Evolutionary conservation across 345 rosid genomes (phyloP).

Genomic region (Gossypium australe): DNA sequence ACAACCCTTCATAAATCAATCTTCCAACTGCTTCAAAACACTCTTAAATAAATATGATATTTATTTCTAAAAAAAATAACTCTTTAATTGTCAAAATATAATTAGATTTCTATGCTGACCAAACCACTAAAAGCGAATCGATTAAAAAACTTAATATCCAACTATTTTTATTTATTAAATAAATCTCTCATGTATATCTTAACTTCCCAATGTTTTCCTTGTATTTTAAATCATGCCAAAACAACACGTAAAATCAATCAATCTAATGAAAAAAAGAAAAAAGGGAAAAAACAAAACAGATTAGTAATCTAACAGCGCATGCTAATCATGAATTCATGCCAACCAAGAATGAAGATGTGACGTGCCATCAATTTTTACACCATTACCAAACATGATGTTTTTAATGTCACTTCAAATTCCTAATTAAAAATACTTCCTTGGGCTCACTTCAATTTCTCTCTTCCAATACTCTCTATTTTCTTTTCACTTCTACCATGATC

Average conservation of each 20-base stretch:
- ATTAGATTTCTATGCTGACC: too few species aligned
- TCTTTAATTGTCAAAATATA: too few species aligned
- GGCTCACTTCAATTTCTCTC: not conserved
- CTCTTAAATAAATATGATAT: too few species aligned
- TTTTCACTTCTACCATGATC: not conserved
- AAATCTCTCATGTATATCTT: too few species aligned
- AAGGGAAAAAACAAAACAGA: not conserved
- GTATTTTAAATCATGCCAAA: not conserved
- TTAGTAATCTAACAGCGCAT: not conserved
- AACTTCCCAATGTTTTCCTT: not conserved
- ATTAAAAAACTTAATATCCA: fast-evolving
- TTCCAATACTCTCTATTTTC: not conserved
- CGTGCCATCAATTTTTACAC: not conserved
- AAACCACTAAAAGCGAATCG: too few species aligned
- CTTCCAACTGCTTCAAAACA: too few species aligned
- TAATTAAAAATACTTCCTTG: not conserved
- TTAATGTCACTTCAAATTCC: not conserved
- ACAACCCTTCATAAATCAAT: fast-evolving
- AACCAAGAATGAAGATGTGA: conserved; percentile 2
- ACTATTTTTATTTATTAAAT: too few species aligned
- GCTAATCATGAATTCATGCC: not conserved
- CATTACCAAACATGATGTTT: not conserved
- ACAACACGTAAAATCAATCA: not conserved
- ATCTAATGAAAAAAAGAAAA: not conserved
- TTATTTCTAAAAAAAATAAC: too few species aligned